A percentile compares a stretch with the other conserved stretches of the same genome.
These are phyloP conservation scores for Solanum okadae DNA, from an alignment of 257 asterid genomes.

Conservation along the genomic window DNA sequence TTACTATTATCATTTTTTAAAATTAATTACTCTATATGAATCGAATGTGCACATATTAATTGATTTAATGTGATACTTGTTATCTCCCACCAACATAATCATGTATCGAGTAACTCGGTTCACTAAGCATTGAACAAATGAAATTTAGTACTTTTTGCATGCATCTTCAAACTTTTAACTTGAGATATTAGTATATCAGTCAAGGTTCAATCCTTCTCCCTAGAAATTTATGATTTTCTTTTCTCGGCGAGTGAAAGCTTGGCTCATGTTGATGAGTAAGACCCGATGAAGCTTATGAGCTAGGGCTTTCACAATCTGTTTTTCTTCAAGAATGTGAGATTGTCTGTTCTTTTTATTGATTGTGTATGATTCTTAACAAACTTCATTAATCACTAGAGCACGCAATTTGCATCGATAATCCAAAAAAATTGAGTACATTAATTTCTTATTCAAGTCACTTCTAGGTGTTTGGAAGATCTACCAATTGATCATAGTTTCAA, in stretches of 20 bases:
- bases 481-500: not conserved
- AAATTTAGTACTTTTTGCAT: not conserved
- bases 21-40: too few relatives aligned
- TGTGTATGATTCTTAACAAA: not conserved
- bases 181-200: not conserved
- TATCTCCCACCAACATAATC: not conserved
- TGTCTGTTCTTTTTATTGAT: too few relatives aligned
- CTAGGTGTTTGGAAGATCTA: not conserved
- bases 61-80: too few relatives aligned
- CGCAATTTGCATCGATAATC: not conserved
- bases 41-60: too few relatives aligned
- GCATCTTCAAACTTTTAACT: not conserved
- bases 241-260: not conserved
- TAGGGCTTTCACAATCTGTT: not conserved
- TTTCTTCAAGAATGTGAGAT: too few relatives aligned
- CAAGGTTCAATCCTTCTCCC: not conserved
- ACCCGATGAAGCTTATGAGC: not conserved
- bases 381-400: not conserved
- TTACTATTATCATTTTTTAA: too few relatives aligned
- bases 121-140: not conserved
- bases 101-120: not conserved
- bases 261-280: not conserved
- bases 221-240: too few relatives aligned
- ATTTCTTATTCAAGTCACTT: not conserved
- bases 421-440: not conserved